Evolutionary conservation across 768 basidiomycete species (phyloP), one percentile per base, ranked within the genome.

Genomic region (Neoboletus subvelutipes): DNA sequence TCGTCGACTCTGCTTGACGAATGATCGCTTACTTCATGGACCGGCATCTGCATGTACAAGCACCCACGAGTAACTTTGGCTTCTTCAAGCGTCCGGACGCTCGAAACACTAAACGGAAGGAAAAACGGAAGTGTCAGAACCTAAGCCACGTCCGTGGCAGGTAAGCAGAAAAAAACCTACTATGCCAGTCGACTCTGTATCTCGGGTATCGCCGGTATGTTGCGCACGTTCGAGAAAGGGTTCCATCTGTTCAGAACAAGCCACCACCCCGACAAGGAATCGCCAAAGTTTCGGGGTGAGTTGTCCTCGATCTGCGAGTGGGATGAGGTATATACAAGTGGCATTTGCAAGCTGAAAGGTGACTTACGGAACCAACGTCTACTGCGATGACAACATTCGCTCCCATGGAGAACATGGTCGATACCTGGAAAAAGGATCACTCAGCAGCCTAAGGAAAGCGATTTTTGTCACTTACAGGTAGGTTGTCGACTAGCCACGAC

Each of bases 231-330:
- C 7, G 90, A 90, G 69, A 94, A 94, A 0, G 94, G 94, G 67
- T 94, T 95, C 87, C 86, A 98, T 50, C 93, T 79, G 71, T 97
- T 98, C 58, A 98, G 68, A 50, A 98, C 76, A 18, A 98, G 81
- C 91, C 93, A 98, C 87, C 92, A 97, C 29, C 97, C 97, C 4
- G 94, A 97, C 3, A 99, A 81, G 1, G 91, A 87, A 65, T 99
- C 97, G 6, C 97, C 94, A 72, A 95, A 97, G 63, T 90, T 88
- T 52, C 97, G 82, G 0, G 96, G 94, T 2, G 92, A 92, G 56
- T 96, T 98, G 68, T 99, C 97, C 66, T 98, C 96, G 56, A 95
- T 80, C 84, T 67, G 45, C 9, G 17, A 1, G 33, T 39, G 29
- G 10, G 17, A 47, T 43, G 51, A 55, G 34, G 43, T 45, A 18